These are phyloP conservation scores for Canavalia gladiata DNA, from an alignment of 306 rosid species.

Conservation along the genomic window DNA sequence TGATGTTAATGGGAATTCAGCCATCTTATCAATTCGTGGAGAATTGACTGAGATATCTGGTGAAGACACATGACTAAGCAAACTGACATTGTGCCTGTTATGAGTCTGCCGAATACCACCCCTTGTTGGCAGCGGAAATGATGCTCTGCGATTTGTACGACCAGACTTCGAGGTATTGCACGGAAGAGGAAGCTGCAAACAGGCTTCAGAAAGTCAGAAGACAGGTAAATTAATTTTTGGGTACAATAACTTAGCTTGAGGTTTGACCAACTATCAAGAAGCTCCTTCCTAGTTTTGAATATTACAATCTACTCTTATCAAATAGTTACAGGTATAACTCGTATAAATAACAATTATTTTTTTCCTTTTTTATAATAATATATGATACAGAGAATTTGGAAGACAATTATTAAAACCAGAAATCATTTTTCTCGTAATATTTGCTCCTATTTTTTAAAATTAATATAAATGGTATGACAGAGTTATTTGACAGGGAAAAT, in stretches of 20 bases:
- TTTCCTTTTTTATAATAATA: background rate
- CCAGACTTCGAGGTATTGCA: conserved; percentile 52
- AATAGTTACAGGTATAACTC: background rate
- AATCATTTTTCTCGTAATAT: conserved; percentile 8
- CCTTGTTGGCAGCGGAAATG: conserved; percentile 72
- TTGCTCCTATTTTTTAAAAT: background rate
- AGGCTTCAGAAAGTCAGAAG: conserved; percentile 48
- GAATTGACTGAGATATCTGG: conserved; percentile 94
- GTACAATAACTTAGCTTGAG: conserved; percentile 4
- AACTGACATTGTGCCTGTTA: conserved; percentile 48
- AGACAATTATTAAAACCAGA: background rate
- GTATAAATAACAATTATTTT: background rate
- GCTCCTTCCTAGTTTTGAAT: background rate
- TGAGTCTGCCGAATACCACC: conserved; percentile 59
- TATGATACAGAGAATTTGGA: background rate
- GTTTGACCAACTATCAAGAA: conserved; percentile 11
- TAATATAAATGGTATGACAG: background rate
- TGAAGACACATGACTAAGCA: conserved; percentile 68
- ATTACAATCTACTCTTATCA: conserved; percentile 15
- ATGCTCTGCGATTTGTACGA: conserved; percentile 74
- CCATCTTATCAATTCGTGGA: conserved; percentile 94
- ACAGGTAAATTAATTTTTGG: background rate
- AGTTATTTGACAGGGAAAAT: conserved; percentile 27
- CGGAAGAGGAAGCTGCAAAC: conserved; percentile 71
- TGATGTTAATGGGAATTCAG: conserved; percentile 91